Conservation (phyloP, 441 rosid genomes). For the Populus hybrid region DNA sequence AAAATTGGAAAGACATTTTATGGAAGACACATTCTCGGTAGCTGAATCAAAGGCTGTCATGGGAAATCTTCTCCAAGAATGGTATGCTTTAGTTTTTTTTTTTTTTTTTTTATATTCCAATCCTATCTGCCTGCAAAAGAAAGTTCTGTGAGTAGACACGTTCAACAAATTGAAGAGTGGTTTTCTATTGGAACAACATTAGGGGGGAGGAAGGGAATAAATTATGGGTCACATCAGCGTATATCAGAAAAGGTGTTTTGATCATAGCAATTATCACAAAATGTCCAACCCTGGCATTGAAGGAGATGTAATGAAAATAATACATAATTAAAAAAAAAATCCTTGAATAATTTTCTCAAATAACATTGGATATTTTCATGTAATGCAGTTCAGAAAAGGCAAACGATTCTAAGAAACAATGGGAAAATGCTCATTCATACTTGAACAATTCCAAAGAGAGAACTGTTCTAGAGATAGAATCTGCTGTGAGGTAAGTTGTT, state of each 20-base stretch:
- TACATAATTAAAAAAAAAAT: too few species aligned
- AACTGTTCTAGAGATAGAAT: conserved; percentile 38
- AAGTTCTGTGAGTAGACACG: neutral
- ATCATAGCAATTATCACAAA: too few species aligned
- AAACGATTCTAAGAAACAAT: conserved; percentile 43
- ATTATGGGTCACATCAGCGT: too few species aligned
- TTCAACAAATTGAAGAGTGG: too few species aligned
- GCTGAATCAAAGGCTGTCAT: conserved; percentile 55
- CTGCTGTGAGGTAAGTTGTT: conserved; percentile 40
- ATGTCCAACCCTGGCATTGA: too few species aligned
- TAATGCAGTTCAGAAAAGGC: conserved; percentile 52
- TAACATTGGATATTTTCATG: conserved; percentile 1
- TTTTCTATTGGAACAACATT: too few species aligned
- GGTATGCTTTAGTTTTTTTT: conserved; percentile 35
- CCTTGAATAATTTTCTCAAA: neutral
- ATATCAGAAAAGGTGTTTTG: too few species aligned
- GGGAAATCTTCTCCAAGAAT: conserved; percentile 55
- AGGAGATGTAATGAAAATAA: too few species aligned
- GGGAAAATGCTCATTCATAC: conserved; percentile 52
- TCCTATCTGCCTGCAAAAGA: neutral
- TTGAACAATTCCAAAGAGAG: conserved; percentile 35
- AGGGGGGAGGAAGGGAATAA: too few species aligned
- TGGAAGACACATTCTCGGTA: conserved; percentile 55
- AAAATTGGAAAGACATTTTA: conserved; percentile 44
- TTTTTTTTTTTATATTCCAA: neutral